These are phyloP conservation scores for Craspedostauros australis DNA, from an alignment of 108 stramenopile species.

Conservation along the genomic window DNA sequence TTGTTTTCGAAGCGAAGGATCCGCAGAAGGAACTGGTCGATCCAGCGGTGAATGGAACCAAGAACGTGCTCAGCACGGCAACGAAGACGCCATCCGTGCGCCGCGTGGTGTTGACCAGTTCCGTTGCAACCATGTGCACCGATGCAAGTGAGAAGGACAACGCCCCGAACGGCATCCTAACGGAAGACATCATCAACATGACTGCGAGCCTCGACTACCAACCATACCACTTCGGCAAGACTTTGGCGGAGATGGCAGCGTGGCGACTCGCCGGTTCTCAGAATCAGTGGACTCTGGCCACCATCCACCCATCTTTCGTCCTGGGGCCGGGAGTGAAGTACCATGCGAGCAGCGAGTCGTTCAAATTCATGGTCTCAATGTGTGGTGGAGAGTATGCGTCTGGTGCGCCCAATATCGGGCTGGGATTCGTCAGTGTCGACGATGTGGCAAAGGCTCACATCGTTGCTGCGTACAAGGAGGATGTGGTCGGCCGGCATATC, in stretches of 20 bases:
- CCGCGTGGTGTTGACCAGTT: conserved; percentile 15
- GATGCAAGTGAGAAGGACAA: conserved; percentile 6
- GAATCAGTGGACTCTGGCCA: conserved; percentile 8
- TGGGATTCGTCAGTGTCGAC: conserved; percentile 16
- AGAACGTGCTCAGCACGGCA: conserved; percentile 8
- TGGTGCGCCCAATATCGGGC: conserved; percentile 1
- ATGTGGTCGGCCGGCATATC: conserved; percentile 13
- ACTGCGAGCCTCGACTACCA: conserved; percentile 1
- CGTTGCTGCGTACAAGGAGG: conserved; percentile 7
- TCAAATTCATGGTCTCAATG: neutral
- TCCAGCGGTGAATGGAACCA: conserved; percentile 8
- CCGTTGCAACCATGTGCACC: conserved; percentile 2
- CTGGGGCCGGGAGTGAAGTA: conserved; percentile 23
- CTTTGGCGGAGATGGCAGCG: conserved; percentile 18
- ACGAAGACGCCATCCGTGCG: conserved; percentile 17
- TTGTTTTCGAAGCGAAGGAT: no score
- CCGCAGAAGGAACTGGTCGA: no score
- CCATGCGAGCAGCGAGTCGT: conserved; percentile 7
- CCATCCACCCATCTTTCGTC: conserved; percentile 11
- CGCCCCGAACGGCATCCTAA: neutral
- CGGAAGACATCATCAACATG: conserved; percentile 13
- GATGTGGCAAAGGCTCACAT: conserved; percentile 19
- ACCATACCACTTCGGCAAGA: conserved; percentile 18
- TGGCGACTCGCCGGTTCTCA: conserved; percentile 14
- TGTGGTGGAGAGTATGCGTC: no score